phyloP scores from a whole-genome alignment of 2,329 filamentous ascomycete genomes.

The Ophiosphaerella herpotricha region DNA sequence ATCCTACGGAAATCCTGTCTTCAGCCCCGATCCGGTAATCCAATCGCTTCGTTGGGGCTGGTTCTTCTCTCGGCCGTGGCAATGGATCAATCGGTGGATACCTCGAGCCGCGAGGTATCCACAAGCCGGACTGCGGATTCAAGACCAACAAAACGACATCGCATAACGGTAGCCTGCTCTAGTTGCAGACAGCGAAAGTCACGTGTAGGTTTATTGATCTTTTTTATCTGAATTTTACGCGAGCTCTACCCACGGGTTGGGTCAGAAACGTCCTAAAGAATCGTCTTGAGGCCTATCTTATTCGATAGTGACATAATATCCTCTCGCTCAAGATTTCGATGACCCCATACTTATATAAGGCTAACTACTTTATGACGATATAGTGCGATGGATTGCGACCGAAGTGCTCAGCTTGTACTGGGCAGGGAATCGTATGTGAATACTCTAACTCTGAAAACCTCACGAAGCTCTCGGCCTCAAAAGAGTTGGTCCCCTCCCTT shows the following conservation, averaged over 20 bases:
- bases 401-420: conserved; percentile 49
- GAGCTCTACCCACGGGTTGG: background rate
- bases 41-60: too few relatives aligned
- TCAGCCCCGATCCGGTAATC: too few relatives aligned
- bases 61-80: background rate
- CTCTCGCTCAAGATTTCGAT: too few relatives aligned
- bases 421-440: conserved; percentile 51
- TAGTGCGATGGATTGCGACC: conserved; percentile 53
- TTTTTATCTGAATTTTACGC: background rate
- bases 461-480: conserved; percentile 48
- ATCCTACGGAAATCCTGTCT: too few relatives aligned
- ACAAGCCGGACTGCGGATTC: background rate
- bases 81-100: background rate
- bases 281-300: too few relatives aligned
- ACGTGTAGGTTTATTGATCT: conserved; percentile 8
- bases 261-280: too few relatives aligned
- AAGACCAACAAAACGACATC: conserved; percentile 11
- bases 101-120: conserved; percentile 3
- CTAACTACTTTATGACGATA: background rate
- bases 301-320: too few relatives aligned
- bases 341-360: background rate
- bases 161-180: conserved; percentile 13
- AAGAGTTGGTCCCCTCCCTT: conserved; percentile 34
- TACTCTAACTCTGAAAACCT: conserved; percentile 46
- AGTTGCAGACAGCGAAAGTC: conserved; percentile 15